Evolutionary conservation across 2,329 filamentous ascomycete genomes (phyloP).

Genomic region (Exophiala sideris): DNA sequence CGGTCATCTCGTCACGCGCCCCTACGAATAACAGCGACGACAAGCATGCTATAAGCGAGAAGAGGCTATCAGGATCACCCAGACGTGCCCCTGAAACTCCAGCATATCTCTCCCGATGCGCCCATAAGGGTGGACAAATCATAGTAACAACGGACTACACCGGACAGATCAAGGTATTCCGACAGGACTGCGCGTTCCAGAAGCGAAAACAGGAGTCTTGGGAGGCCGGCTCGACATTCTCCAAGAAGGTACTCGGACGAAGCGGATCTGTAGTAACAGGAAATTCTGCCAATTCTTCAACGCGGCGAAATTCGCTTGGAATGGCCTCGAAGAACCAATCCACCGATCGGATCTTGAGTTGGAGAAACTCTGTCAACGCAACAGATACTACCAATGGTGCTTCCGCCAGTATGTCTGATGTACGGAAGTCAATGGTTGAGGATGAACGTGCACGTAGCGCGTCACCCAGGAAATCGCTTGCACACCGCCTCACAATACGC

Average conservation of each 20-base stretch:
- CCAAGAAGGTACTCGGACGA: slow-evolving; percentile 58
- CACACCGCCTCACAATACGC: slow-evolving; percentile 17
- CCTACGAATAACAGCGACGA: slow-evolving; percentile 39
- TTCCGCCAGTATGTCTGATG: slow-evolving; percentile 17
- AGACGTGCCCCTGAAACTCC: slow-evolving; percentile 65
- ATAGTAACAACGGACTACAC: slow-evolving; percentile 86
- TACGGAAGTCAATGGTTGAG: slow-evolving; percentile 11
- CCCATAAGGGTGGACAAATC: slow-evolving; percentile 80
- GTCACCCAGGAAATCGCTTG: slow-evolving; percentile 21
- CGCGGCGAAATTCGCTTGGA: slow-evolving; percentile 33
- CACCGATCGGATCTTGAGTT: slow-evolving; percentile 75
- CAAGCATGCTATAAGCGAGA: slow-evolving; percentile 25
- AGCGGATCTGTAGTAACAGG: slow-evolving; percentile 58
- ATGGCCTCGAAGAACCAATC: slow-evolving; percentile 48
- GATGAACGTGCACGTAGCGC: slow-evolving; percentile 22
- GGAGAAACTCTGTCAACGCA: slow-evolving; percentile 69
- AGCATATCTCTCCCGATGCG: slow-evolving; percentile 70
- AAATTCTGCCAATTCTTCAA: slow-evolving; percentile 47
- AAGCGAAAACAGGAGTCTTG: slow-evolving; percentile 75
- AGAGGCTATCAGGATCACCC: slow-evolving; percentile 26
- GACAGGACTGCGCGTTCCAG: slow-evolving; percentile 83
- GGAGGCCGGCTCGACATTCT: slow-evolving; percentile 75
- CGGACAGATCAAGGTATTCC: slow-evolving; percentile 88
- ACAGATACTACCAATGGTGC: slow-evolving; percentile 47
- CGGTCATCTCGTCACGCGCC: slow-evolving; percentile 48